phyloP scores from a whole-genome alignment of 2,329 filamentous ascomycete genomes.

The Pseudocercospora eumusae region DNA sequence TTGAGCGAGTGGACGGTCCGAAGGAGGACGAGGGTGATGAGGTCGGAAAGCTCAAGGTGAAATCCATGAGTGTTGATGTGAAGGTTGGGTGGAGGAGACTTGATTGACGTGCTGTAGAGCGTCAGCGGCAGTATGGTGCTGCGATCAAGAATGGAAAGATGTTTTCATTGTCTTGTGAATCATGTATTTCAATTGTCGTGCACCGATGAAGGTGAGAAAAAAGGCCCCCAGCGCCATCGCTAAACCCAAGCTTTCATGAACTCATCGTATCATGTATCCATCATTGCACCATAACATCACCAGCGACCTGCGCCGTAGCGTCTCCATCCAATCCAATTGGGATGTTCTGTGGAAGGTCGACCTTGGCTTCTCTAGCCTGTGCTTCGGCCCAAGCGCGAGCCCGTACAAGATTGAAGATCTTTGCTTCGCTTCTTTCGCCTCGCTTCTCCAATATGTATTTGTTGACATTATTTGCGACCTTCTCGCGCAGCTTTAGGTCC shows the following conservation, averaged over 20 bases:
- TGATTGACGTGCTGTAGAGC: neutral
- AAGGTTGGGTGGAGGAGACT: neutral
- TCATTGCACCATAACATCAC: slow-evolving; percentile 32
- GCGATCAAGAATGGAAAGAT: neutral
- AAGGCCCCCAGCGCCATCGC: slow-evolving; percentile 31
- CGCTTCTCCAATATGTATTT: slow-evolving; percentile 78
- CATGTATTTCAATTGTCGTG: slow-evolving; percentile 12
- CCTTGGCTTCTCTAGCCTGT: slow-evolving; percentile 52
- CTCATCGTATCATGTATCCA: slow-evolving; percentile 3
- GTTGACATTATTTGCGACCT: slow-evolving; percentile 87
- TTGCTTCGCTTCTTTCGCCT: slow-evolving; percentile 72
- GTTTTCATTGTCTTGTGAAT: neutral
- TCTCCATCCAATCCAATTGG: slow-evolving; percentile 46
- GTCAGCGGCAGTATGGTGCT: neutral
- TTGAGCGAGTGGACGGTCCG: neutral
- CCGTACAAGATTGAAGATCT: slow-evolving; percentile 77
- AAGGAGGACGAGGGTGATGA: neutral
- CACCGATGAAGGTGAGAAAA: slow-evolving; percentile 7
- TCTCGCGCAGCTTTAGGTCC: slow-evolving; percentile 73
- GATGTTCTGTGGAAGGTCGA: slow-evolving; percentile 45
- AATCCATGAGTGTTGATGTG: neutral
- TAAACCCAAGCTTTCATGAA: slow-evolving; percentile 24
- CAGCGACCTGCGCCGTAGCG: slow-evolving; percentile 16
- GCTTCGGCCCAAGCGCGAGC: slow-evolving; percentile 83
- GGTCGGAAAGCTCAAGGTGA: neutral